Evolutionary conservation across 176 grass and related monocot genomes (phyloP).

Genomic region (Ensete ventricosum): DNA sequence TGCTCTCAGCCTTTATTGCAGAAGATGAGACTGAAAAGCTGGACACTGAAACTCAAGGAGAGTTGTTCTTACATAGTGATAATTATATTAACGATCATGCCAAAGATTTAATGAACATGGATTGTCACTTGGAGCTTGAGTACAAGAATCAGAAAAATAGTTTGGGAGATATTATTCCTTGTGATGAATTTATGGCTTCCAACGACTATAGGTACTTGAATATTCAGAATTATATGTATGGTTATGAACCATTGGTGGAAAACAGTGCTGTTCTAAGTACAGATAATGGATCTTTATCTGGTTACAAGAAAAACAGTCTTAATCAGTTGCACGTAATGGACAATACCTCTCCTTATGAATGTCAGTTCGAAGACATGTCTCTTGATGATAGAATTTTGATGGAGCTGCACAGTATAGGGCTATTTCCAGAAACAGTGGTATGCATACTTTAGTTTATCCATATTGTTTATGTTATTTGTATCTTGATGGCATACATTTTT

Average conservation of each 20-base stretch:
- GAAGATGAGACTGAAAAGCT: slow-evolving; percentile 46
- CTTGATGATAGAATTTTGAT: slow-evolving; percentile 66
- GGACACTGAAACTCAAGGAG: slow-evolving; percentile 27
- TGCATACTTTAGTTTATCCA: slow-evolving; percentile 4
- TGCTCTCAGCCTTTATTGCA: slow-evolving; percentile 71
- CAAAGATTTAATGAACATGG: slow-evolving; percentile 25
- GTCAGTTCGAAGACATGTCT: slow-evolving; percentile 54
- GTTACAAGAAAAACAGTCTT: slow-evolving; percentile 24
- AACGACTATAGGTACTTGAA: slow-evolving; percentile 43
- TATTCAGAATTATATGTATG: slow-evolving; percentile 27
- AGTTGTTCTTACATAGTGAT: slow-evolving; percentile 28
- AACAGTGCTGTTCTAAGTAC: slow-evolving; percentile 20
- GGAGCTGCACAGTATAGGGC: slow-evolving; percentile 75
- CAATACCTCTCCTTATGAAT: slow-evolving; percentile 42
- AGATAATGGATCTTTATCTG: slow-evolving; percentile 32
- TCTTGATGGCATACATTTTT: not conserved
- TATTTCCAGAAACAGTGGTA: slow-evolving; percentile 58
- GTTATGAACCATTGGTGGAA: slow-evolving; percentile 31
- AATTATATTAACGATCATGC: slow-evolving; percentile 37
- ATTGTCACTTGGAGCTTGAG: slow-evolving; percentile 32
- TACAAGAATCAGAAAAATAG: slow-evolving; percentile 32
- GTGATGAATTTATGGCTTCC: slow-evolving; percentile 44
- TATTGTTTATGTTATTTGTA: not conserved
- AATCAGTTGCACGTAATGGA: slow-evolving; percentile 19
- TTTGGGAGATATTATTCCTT: slow-evolving; percentile 29